A percentile compares a stretch with the other conserved stretches of the same genome.
Conservation (phyloP, 768 basidiomycete species). For the Boletus rufocinnamomeus region DNA sequence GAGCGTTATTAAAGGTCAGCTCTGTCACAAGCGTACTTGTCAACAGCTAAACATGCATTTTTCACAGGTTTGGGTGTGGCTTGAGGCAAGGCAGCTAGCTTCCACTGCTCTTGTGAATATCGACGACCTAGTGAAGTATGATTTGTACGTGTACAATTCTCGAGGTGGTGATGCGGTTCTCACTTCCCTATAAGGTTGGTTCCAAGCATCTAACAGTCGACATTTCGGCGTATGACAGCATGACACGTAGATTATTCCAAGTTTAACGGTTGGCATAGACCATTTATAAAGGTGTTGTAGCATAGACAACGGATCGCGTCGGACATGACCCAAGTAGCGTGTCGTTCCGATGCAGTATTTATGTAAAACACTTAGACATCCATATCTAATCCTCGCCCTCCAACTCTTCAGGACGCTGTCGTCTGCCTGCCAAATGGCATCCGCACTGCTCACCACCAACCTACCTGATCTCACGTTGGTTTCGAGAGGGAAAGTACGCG, state of each 20-base stretch:
- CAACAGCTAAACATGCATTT: constrained; percentile 4
- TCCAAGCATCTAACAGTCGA: constrained; percentile 43
- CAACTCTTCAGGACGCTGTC: background rate
- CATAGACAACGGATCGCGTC: constrained; percentile 16
- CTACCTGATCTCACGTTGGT: constrained; percentile 66
- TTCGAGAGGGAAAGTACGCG: constrained; percentile 94
- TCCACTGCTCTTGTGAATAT: constrained; percentile 75
- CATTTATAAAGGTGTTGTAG: constrained; percentile 20
- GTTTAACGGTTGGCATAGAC: constrained; percentile 6
- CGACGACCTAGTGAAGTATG: constrained; percentile 86
- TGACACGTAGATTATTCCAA: constrained; percentile 17
- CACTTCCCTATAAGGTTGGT: constrained; percentile 44
- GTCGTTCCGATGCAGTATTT: constrained; percentile 17
- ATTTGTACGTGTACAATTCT: constrained; percentile 60
- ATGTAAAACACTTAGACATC: constrained; percentile 5
- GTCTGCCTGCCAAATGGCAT: constrained; percentile 21
- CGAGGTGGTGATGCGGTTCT: constrained; percentile 8
- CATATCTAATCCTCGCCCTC: constrained; percentile 1
- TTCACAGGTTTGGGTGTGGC: constrained; percentile 83
- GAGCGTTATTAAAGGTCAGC: constrained; percentile 84
- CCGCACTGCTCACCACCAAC: constrained; percentile 54
- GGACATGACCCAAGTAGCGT: constrained; percentile 8
- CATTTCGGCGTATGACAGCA: background rate
- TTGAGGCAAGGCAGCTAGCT: constrained; percentile 89
- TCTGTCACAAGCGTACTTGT: background rate